These are phyloP conservation scores for Sarocladium strictum DNA, from an alignment of 2,329 filamentous ascomycete genomes.

Conservation along the genomic window DNA sequence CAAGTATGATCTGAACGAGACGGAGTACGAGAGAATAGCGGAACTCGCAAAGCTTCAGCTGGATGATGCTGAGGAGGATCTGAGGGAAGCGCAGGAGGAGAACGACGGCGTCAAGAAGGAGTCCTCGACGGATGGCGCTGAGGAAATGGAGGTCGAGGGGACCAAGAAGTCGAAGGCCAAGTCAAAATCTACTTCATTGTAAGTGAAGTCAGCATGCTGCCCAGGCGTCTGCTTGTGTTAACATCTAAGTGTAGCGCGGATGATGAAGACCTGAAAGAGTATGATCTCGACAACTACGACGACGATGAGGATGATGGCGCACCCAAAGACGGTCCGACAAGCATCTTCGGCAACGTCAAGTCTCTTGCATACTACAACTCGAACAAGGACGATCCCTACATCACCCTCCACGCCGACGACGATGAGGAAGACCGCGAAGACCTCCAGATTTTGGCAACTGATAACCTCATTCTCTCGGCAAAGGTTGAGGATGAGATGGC, in stretches of 20 bases:
- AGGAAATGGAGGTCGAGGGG: constrained; percentile 29
- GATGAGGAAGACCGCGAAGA: constrained; percentile 90
- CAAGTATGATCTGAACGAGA: constrained; percentile 70
- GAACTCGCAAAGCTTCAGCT: constrained; percentile 72
- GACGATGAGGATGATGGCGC: constrained; percentile 59
- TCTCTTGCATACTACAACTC: constrained; percentile 90
- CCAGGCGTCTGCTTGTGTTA: constrained; percentile 8
- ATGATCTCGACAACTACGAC: constrained; percentile 94
- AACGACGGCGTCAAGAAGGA: constrained; percentile 19
- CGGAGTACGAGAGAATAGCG: constrained; percentile 70
- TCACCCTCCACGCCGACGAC: constrained; percentile 69
- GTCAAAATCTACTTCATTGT: constrained; percentile 15
- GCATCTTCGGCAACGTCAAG: constrained; percentile 94
- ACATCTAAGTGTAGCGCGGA: constrained; percentile 41
- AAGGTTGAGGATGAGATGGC: constrained; percentile 97
- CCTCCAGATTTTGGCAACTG: constrained; percentile 83
- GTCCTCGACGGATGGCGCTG: constrained; percentile 24
- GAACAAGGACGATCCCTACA: constrained; percentile 93
- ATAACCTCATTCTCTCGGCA: constrained; percentile 87
- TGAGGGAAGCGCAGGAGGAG: constrained; percentile 61
- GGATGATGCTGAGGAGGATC: constrained; percentile 84
- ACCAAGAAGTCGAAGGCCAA: constrained; percentile 15
- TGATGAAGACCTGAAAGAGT: constrained; percentile 91
- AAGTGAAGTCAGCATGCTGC: background rate
- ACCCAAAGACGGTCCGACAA: constrained; percentile 62